Evolutionary conservation across 108 stramenopile species (phyloP).

Genomic region (Craspedostauros australis): DNA sequence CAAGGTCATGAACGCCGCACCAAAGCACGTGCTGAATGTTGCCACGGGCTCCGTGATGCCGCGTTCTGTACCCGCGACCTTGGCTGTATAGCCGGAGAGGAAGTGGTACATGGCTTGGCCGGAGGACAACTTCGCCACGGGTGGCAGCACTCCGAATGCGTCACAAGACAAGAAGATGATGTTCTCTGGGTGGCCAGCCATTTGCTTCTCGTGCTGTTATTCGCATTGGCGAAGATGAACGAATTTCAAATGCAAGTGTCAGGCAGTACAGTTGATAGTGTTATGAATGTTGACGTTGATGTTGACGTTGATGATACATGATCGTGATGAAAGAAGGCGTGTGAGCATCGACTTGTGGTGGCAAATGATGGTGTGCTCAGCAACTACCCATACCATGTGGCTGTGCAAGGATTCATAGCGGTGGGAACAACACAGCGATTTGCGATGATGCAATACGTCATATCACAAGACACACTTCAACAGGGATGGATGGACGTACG

Average conservation of each 20-base stretch:
- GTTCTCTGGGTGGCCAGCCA: conserved; percentile 93
- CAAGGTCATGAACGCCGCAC: conserved; percentile 96
- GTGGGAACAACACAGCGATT: no score
- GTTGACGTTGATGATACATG: neutral
- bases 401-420: no score
- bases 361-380: no score
- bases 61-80: conserved; percentile 98
- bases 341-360: no score
- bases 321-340: neutral
- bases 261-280: neutral
- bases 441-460: no score
- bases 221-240: conserved; percentile 1
- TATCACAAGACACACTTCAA: no score
- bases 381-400: no score
- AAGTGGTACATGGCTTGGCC: conserved; percentile 98
- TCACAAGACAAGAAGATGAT: conserved; percentile 96
- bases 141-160: conserved; percentile 97
- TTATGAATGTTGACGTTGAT: neutral
- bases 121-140: conserved; percentile 87
- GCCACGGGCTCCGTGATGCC: conserved; percentile 92
- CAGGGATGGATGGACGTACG: conserved; percentile 34
- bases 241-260: neutral
- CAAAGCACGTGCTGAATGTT: conserved; percentile 94
- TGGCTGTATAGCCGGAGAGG: conserved; percentile 95
- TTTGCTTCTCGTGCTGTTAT: conserved; percentile 78